phyloP scores from a whole-genome alignment of 192 early-diverging fungal species.

The Jimgerdemannia lactiflua region DNA sequence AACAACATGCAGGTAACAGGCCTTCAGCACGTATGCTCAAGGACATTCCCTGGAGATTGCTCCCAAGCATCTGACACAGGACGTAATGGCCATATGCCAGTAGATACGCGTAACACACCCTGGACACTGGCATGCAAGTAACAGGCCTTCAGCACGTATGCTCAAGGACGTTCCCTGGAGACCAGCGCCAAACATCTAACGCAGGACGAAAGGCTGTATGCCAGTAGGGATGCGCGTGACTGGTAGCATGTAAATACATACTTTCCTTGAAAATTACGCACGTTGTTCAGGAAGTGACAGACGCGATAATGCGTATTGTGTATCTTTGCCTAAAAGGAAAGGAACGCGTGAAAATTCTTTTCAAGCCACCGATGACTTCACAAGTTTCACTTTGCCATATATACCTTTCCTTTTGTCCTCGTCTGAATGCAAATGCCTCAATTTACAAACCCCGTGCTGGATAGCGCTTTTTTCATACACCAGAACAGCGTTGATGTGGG shows the following conservation, averaged over 20 bases:
- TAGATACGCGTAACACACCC: slow-evolving; percentile 17
- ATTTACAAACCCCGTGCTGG: too few relatives aligned
- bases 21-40: slow-evolving; percentile 1
- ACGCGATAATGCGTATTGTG: not conserved
- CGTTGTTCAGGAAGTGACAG: not conserved
- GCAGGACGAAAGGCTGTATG: slow-evolving; percentile 21
- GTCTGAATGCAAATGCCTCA: too few relatives aligned
- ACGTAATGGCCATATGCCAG: slow-evolving; percentile 27
- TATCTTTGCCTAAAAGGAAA: not conserved
- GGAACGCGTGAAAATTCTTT: not conserved
- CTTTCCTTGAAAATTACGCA: slow-evolving; percentile 14
- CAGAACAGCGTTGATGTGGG: too few relatives aligned
- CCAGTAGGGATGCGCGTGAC: slow-evolving; percentile 23
- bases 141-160: slow-evolving; percentile 11
- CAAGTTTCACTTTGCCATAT: too few relatives aligned
- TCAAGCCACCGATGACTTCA: not conserved
- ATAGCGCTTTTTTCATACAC: too few relatives aligned
- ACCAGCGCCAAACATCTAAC: slow-evolving; percentile 25
- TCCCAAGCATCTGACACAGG: slow-evolving; percentile 22
- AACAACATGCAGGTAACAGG: slow-evolving; percentile 20
- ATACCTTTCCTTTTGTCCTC: too few relatives aligned
- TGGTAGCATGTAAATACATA: slow-evolving; percentile 14
- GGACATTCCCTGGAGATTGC: slow-evolving; percentile 10
- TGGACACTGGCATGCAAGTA: slow-evolving; percentile 24
- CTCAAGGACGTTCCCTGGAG: slow-evolving; percentile 18